Percentiles rank a stretch among this genome's conserved stretches.
These are phyloP conservation scores for Aureobasidium sp. DNA, from an alignment of 2,329 filamentous ascomycete species.

Conservation along the genomic window DNA sequence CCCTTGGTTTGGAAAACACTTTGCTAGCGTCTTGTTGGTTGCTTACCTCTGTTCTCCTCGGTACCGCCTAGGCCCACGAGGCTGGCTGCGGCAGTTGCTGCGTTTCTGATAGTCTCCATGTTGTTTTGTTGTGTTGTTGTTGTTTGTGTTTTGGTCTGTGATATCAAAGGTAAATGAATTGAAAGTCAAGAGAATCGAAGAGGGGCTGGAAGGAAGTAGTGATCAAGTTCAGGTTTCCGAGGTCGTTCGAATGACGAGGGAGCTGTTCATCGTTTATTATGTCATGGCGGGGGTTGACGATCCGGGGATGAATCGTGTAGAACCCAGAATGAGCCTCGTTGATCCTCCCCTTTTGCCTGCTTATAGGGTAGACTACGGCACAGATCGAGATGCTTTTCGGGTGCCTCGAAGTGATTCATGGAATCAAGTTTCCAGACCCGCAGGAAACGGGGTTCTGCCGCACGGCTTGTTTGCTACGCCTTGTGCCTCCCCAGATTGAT, in stretches of 20 bases:
- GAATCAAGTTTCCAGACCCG: neutral
- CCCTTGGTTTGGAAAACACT: neutral
- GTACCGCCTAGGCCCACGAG: slow-evolving; percentile 6
- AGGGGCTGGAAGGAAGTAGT: neutral
- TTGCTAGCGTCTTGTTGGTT: neutral
- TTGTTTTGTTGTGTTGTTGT: neutral
- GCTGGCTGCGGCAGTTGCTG: slow-evolving; percentile 17
- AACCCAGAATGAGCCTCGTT: neutral
- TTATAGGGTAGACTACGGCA: neutral
- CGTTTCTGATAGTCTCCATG: slow-evolving; percentile 21
- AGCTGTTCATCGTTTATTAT: slow-evolving; percentile 2
- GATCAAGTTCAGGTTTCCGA: slow-evolving; percentile 14
- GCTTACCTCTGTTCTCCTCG: slow-evolving; percentile 18
- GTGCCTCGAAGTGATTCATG: neutral
- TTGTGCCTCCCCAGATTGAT: neutral
- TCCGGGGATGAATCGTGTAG: neutral
- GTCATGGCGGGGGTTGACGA: slow-evolving; percentile 12
- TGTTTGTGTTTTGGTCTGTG: neutral
- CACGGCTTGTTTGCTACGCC: neutral
- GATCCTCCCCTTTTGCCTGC: neutral
- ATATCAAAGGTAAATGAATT: neutral
- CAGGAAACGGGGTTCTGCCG: too few species aligned
- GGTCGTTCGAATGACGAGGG: slow-evolving; percentile 18
- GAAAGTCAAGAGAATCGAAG: neutral
- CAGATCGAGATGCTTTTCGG: neutral